Evolutionary conservation across 495 filamentous ascomycete species (phyloP).

Genomic region (Pyrenopolyporus hunteri): DNA sequence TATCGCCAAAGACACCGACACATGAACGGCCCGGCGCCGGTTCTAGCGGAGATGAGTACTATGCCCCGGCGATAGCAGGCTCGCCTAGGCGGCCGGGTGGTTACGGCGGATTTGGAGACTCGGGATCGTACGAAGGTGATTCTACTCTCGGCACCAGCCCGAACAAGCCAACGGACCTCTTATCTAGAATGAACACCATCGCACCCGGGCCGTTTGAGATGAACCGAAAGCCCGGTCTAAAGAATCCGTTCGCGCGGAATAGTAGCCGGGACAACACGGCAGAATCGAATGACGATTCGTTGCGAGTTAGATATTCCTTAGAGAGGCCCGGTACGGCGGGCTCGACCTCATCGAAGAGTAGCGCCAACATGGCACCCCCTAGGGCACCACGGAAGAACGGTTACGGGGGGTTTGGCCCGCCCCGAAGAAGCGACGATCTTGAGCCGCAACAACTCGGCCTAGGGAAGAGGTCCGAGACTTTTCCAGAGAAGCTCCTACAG

Average conservation of each 20-base stretch:
- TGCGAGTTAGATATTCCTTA: slow-evolving; percentile 38
- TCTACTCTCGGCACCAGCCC: slow-evolving; percentile 42
- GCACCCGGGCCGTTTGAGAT: slow-evolving; percentile 70
- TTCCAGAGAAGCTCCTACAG: slow-evolving; percentile 62
- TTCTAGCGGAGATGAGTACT: slow-evolving; percentile 45
- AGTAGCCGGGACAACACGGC: slow-evolving; percentile 27
- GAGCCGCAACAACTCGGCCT: slow-evolving; percentile 46
- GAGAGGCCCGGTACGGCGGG: slow-evolving; percentile 48
- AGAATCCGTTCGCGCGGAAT: slow-evolving; percentile 33
- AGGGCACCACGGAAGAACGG: slow-evolving; percentile 54
- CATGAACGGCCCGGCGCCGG: slow-evolving; percentile 46
- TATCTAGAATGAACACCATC: slow-evolving; percentile 69
- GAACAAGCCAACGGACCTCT: slow-evolving; percentile 54
- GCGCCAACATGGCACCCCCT: slow-evolving; percentile 44
- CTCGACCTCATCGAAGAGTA: slow-evolving; percentile 51
- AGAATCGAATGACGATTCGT: slow-evolving; percentile 35
- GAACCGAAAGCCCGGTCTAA: slow-evolving; percentile 36
- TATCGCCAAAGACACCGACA: slow-evolving; percentile 61
- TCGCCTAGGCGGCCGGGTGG: slow-evolving; percentile 48
- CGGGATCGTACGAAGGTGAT: slow-evolving; percentile 58
- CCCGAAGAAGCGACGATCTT: slow-evolving; percentile 41
- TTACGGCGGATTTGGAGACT: slow-evolving; percentile 52
- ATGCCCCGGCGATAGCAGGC: slow-evolving; percentile 44
- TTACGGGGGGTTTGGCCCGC: slow-evolving; percentile 56
- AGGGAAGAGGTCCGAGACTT: slow-evolving; percentile 61